A percentile compares a stretch with the other conserved stretches of the same genome.
Evolutionary conservation across 2,329 filamentous ascomycete species (phyloP).

Genomic region (Pyricularia sp.): DNA sequence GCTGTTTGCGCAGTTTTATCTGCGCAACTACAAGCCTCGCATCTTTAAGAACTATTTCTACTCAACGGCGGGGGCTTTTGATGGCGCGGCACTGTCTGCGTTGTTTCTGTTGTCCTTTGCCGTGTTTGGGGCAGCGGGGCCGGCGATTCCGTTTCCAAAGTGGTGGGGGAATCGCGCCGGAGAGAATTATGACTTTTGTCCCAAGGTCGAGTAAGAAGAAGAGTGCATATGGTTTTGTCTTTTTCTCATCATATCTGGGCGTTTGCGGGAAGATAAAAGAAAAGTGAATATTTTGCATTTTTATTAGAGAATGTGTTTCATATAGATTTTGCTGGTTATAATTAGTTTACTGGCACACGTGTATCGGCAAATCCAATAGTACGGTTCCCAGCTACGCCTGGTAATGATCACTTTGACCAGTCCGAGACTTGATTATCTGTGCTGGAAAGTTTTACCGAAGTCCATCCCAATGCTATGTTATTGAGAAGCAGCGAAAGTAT

Average conservation of each 20-base stretch:
- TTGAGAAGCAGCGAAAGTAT: no score
- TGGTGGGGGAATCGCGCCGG: background rate
- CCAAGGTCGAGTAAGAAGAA: background rate
- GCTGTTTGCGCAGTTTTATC: background rate
- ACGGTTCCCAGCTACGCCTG: background rate
- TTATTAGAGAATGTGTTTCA: background rate
- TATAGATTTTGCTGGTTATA: background rate
- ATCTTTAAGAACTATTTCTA: background rate
- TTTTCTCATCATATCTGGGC: background rate
- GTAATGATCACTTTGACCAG: background rate
- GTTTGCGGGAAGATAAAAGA: background rate
- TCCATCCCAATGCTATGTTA: no score
- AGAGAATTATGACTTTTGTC: background rate
- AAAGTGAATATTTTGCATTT: background rate
- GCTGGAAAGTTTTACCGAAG: no score
- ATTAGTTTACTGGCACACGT: no score
- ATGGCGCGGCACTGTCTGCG: background rate
- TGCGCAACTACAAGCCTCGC: background rate
- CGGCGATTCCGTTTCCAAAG: background rate
- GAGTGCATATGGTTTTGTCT: background rate
- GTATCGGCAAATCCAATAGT: background rate
- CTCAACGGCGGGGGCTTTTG: background rate
- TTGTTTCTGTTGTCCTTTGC: background rate
- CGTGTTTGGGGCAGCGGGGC: background rate
- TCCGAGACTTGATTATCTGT: no score